phyloP scores from a whole-genome alignment of 2,329 filamentous ascomycete species.

The Aspergillus carbonarius region DNA sequence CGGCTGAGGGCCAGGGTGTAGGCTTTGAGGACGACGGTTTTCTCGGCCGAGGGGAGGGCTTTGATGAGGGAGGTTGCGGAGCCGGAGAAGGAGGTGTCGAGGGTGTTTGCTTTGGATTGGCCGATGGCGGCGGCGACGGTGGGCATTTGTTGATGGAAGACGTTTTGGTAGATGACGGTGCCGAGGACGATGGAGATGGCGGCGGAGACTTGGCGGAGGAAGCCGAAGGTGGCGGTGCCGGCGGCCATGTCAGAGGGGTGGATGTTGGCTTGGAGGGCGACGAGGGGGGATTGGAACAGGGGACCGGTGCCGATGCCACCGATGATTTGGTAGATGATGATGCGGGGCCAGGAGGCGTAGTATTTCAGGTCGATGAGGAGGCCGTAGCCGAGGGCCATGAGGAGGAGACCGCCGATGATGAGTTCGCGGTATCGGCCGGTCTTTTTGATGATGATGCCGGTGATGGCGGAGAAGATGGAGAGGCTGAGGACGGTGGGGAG shows the following conservation, averaged over 20 bases:
- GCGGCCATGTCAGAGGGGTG: constrained; percentile 60
- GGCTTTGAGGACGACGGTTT: constrained; percentile 38
- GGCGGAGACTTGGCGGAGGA: constrained; percentile 59
- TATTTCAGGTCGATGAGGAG: constrained; percentile 59
- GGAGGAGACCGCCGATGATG: constrained; percentile 59
- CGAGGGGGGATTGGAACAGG: constrained; percentile 62
- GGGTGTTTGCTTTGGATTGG: constrained; percentile 13
- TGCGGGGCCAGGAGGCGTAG: constrained; percentile 53
- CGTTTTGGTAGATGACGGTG: constrained; percentile 49
- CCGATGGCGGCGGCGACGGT: constrained; percentile 31
- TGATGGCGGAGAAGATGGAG: constrained; percentile 60
- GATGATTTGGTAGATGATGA: constrained; percentile 58
- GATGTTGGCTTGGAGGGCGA: constrained; percentile 64
- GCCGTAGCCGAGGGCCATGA: constrained; percentile 66
- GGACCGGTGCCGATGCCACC: constrained; percentile 62
- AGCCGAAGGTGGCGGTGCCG: constrained; percentile 62
- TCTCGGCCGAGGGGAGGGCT: constrained; percentile 34
- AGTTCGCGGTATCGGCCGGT: constrained; percentile 64
- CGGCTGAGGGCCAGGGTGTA: constrained; percentile 47
- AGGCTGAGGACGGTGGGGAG: constrained; percentile 69
- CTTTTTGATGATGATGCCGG: constrained; percentile 70
- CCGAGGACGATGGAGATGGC: constrained; percentile 61
- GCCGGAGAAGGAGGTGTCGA: constrained; percentile 37
- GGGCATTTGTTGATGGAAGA: constrained; percentile 33
- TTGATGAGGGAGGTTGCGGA: constrained; percentile 36